phyloP scores from a whole-genome alignment of 2,329 filamentous ascomycete genomes.

The Microthyrium microscopicum region DNA sequence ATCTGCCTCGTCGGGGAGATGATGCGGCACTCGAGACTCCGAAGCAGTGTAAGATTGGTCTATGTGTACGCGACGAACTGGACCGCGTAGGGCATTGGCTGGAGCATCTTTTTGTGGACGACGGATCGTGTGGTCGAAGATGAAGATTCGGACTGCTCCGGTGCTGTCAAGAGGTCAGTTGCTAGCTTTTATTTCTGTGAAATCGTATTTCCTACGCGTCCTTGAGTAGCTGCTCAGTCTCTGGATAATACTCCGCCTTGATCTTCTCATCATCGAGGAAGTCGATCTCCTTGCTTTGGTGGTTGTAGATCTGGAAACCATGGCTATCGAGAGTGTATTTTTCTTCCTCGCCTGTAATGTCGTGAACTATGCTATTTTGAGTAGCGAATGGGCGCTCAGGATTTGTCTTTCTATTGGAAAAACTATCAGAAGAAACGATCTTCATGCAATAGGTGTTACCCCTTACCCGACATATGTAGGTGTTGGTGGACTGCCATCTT shows the following conservation, averaged over 20 bases:
- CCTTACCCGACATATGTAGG: constrained; percentile 10
- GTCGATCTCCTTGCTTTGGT: constrained; percentile 18
- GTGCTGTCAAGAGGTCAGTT: constrained; percentile 30
- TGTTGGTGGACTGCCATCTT: constrained; percentile 11
- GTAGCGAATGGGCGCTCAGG: constrained; percentile 16
- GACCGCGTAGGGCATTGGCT: constrained; percentile 20
- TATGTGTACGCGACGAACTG: constrained; percentile 38
- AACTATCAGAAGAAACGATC: neutral
- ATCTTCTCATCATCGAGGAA: constrained; percentile 20
- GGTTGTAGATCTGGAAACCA: constrained; percentile 20
- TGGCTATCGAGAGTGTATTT: constrained; percentile 25
- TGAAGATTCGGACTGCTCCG: constrained; percentile 38
- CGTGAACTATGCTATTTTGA: constrained; percentile 21
- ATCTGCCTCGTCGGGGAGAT: constrained; percentile 17
- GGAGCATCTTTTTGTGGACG: constrained; percentile 20
- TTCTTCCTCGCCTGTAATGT: constrained; percentile 28
- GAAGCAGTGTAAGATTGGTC: constrained; percentile 34
- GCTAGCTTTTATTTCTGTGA: constrained; percentile 13
- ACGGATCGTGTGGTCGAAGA: constrained; percentile 49
- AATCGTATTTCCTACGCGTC: constrained; percentile 15
- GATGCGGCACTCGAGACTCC: constrained; percentile 7
- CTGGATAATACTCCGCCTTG: constrained; percentile 19
- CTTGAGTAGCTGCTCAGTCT: constrained; percentile 20
- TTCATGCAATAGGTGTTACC: neutral
- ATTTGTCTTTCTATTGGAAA: constrained; percentile 10